Conservation (phyloP, 345 rosid genomes). For the Citrus australasica region DNA sequence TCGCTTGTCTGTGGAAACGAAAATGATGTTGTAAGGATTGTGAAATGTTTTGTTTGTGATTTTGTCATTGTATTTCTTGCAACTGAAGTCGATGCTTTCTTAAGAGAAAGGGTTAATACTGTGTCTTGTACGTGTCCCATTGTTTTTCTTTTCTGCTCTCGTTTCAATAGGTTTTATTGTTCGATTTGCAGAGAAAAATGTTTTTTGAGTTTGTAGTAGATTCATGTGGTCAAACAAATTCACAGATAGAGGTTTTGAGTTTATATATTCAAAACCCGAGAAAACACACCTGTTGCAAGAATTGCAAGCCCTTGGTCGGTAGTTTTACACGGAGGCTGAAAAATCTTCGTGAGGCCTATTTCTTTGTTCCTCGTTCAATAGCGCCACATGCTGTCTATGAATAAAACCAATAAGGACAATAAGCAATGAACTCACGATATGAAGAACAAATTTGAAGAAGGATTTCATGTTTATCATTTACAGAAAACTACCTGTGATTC, state of each 20-base stretch:
- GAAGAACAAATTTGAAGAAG: too few species aligned
- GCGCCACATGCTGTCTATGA: too few species aligned
- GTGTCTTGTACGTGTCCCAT: too few species aligned
- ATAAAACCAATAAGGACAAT: too few species aligned
- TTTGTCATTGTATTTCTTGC: neutral
- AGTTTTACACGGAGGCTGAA: neutral
- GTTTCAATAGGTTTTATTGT: neutral
- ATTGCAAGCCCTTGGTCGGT: neutral
- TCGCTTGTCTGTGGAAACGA: neutral
- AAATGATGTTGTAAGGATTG: neutral
- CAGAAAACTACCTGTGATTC: too few species aligned
- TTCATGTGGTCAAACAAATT: neutral
- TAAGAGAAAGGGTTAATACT: neutral
- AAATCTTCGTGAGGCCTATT: neutral
- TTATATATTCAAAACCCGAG: neutral
- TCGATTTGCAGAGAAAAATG: neutral
- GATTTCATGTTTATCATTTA: too few species aligned
- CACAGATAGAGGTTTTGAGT: neutral
- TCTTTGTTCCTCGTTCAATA: too few species aligned
- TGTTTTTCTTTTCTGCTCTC: too few species aligned
- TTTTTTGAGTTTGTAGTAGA: too few species aligned
- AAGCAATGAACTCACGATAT: too few species aligned
- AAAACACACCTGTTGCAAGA: neutral
- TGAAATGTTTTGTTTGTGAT: conserved; percentile 8
- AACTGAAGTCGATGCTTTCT: neutral